A percentile compares a stretch with the other conserved stretches of the same genome.
phyloP scores from a whole-genome alignment of 2,329 filamentous ascomycete genomes.

The Metarhizium rileyi region DNA sequence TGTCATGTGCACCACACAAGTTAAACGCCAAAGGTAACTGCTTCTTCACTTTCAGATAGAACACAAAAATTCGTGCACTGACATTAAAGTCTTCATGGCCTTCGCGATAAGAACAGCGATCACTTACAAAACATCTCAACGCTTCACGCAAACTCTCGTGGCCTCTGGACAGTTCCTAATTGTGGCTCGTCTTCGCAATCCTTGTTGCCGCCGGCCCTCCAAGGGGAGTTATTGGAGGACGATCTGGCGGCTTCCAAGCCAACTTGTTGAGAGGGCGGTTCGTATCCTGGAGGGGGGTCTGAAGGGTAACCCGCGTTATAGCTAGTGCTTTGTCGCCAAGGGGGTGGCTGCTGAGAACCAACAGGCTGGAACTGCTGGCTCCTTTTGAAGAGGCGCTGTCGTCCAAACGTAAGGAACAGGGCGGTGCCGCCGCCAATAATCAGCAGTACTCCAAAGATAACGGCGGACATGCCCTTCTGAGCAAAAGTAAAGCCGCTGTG shows the following conservation, averaged over 20 bases:
- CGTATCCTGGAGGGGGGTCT: constrained; percentile 24
- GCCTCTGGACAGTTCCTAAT: constrained; percentile 20
- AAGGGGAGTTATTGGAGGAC: constrained; percentile 16
- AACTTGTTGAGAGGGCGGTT: constrained; percentile 21
- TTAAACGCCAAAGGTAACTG: background rate
- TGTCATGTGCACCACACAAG: background rate
- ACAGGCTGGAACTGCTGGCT: constrained; percentile 8
- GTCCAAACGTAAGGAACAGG: constrained; percentile 25
- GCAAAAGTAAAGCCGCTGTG: constrained; percentile 48
- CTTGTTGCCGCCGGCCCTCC: constrained; percentile 14
- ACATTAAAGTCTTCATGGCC: background rate
- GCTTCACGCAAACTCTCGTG: constrained; percentile 23
- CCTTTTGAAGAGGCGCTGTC: constrained; percentile 17
- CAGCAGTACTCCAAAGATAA: constrained; percentile 37
- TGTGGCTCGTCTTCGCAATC: constrained; percentile 22
- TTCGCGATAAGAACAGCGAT: background rate
- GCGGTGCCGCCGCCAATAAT: constrained; percentile 30
- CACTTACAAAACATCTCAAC: background rate
- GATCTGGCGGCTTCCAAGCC: constrained; percentile 19
- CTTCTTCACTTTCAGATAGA: background rate
- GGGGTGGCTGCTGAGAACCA: constrained; percentile 17
- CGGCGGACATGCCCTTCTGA: constrained; percentile 35
- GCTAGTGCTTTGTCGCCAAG: constrained; percentile 17
- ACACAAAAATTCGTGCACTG: background rate
- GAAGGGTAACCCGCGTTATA: constrained; percentile 15